These are phyloP conservation scores for Suillus subluteus DNA, from an alignment of 768 basidiomycete genomes.

Conservation along the genomic window DNA sequence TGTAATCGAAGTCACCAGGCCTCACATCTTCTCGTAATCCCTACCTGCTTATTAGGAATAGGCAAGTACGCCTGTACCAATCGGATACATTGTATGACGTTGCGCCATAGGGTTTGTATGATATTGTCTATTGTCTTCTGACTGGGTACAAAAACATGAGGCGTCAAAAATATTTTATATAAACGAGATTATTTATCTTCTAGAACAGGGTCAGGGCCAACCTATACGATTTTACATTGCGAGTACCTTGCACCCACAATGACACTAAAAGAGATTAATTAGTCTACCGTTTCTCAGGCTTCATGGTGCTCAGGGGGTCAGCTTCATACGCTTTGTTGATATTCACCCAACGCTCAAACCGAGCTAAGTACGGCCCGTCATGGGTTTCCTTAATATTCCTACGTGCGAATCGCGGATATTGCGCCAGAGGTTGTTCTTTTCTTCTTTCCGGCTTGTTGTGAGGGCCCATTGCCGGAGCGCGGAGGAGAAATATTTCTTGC, in stretches of 20 bases:
- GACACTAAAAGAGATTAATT: not conserved
- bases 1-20: not conserved
- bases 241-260: slow-evolving; percentile 6
- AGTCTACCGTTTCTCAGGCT: not conserved
- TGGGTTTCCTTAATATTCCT: not conserved
- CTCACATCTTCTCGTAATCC: not conserved
- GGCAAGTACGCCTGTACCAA: not conserved
- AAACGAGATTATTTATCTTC: not conserved
- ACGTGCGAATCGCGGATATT: not conserved
- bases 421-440: not conserved
- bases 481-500: not conserved
- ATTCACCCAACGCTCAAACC: too few species aligned
- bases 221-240: not conserved
- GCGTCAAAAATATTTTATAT: not conserved
- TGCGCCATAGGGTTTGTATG: not conserved
- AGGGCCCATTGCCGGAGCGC: not conserved
- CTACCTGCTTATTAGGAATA: not conserved
- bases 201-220: slow-evolving; percentile 1
- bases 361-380: too few species aligned
- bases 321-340: not conserved
- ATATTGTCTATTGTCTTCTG: not conserved
- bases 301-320: not conserved
- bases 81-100: not conserved
- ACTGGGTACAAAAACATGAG: not conserved
- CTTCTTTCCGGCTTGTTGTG: not conserved